phyloP scores from a whole-genome alignment of 306 rosid species.

The Casuarina equisetifolia region DNA sequence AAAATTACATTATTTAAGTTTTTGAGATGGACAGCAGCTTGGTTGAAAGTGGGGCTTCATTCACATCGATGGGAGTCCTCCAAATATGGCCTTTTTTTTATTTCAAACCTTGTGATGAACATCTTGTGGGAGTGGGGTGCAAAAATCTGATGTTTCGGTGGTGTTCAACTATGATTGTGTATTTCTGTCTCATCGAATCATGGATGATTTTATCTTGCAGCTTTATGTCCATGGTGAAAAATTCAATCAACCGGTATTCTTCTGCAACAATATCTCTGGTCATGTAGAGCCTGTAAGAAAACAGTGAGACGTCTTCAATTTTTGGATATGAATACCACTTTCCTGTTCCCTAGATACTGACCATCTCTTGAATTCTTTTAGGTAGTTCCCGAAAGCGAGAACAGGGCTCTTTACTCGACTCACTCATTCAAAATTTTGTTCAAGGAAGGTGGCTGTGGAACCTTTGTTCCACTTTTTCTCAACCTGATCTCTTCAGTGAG shows the following conservation, averaged over 20 bases:
- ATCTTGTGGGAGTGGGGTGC: not conserved
- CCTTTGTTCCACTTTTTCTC: constrained; percentile 92
- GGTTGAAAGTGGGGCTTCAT: not conserved
- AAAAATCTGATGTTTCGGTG: not conserved
- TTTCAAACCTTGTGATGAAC: not conserved
- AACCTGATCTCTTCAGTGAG: constrained; percentile 86
- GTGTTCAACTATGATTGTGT: not conserved
- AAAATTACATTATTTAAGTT: not conserved
- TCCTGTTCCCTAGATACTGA: not conserved
- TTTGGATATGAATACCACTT: not conserved
- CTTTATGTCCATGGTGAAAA: constrained; percentile 74
- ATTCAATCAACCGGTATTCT: constrained; percentile 93
- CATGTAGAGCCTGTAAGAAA: constrained; percentile 87
- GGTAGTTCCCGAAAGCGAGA: constrained; percentile 87
- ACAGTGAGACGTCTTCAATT: constrained; percentile 1
- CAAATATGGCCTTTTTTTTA: not conserved
- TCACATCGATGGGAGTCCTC: not conserved
- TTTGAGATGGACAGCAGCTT: not conserved
- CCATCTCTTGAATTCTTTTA: constrained; percentile 16
- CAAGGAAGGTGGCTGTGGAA: constrained; percentile 98
- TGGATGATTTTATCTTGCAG: constrained; percentile 46
- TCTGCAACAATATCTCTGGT: constrained; percentile 96
- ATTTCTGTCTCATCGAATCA: constrained; percentile 12
- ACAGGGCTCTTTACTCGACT: constrained; percentile 76
- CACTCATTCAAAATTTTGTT: constrained; percentile 86